Evolutionary conservation across 2,329 filamentous ascomycete genomes (phyloP).

Genomic region (Clarireedia sp.): DNA sequence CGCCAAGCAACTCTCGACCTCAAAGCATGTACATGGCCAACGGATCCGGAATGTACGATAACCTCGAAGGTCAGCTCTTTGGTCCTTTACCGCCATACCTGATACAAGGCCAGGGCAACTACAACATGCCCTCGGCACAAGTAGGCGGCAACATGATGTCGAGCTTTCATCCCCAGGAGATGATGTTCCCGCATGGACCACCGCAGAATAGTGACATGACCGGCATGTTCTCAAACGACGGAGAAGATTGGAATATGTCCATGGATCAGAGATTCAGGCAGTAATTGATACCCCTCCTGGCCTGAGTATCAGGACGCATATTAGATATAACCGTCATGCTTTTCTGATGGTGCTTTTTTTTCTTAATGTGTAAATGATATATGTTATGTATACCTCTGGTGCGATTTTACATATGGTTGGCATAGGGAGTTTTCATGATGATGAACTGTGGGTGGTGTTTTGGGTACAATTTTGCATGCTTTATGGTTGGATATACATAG

Average conservation of each 20-base stretch:
- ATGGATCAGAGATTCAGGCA: background rate
- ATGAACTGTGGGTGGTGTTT: background rate
- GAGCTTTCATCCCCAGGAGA: conserved; percentile 13
- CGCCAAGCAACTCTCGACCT: conserved; percentile 7
- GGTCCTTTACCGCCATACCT: conserved; percentile 65
- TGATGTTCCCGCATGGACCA: conserved; percentile 18
- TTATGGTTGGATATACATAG: too few relatives aligned
- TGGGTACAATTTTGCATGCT: background rate
- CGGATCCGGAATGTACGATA: conserved; percentile 36
- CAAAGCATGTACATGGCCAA: conserved; percentile 24
- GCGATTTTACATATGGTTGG: background rate
- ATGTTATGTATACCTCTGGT: background rate
- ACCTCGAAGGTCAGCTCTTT: conserved; percentile 66
- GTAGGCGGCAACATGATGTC: conserved; percentile 13
- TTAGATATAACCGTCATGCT: background rate
- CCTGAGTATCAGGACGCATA: background rate
- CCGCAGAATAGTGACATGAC: conserved; percentile 16
- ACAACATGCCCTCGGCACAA: conserved; percentile 12
- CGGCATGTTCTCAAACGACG: conserved; percentile 21
- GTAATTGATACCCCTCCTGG: background rate
- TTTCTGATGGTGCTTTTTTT: background rate
- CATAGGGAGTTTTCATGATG: background rate
- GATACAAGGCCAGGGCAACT: conserved; percentile 23
- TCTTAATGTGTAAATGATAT: background rate
- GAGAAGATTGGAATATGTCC: conserved; percentile 19